phyloP scores from a whole-genome alignment of 129 eudicot species.

The Helianthus tuberosus region DNA sequence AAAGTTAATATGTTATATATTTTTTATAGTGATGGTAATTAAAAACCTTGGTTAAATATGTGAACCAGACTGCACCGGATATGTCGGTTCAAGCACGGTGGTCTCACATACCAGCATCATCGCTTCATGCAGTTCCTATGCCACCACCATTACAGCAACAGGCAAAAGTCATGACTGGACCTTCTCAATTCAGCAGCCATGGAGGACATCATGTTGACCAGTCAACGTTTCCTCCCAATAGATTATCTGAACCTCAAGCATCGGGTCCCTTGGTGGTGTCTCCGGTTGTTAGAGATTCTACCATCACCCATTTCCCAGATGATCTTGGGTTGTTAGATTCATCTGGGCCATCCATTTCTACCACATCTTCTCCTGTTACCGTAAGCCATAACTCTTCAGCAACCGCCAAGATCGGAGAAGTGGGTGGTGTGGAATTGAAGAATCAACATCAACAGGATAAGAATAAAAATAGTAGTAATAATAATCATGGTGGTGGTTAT shows the following conservation, averaged over 20 bases:
- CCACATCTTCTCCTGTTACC: constrained; percentile 32
- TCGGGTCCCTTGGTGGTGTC: constrained; percentile 49
- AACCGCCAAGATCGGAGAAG: constrained; percentile 44
- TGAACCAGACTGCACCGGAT: constrained; percentile 67
- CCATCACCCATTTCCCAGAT: constrained; percentile 46
- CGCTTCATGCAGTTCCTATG: constrained; percentile 51
- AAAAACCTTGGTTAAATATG: constrained; percentile 19
- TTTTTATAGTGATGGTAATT: neutral
- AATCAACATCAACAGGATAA: constrained; percentile 45
- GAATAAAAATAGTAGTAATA: constrained; percentile 21
- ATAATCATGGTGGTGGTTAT: constrained; percentile 47
- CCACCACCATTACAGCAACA: constrained; percentile 69
- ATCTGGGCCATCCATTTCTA: constrained; percentile 36
- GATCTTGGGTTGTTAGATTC: constrained; percentile 64
- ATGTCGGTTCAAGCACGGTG: constrained; percentile 66
- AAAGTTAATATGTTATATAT: neutral
- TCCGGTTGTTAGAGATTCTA: constrained; percentile 43
- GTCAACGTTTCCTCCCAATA: constrained; percentile 45
- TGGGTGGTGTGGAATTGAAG: neutral
- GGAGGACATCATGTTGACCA: constrained; percentile 55
- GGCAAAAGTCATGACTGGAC: constrained; percentile 44
- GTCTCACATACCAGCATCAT: constrained; percentile 67
- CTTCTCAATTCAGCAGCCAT: constrained; percentile 58
- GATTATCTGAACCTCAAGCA: constrained; percentile 57
- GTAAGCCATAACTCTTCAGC: constrained; percentile 35